Percentiles rank a stretch among this genome's conserved stretches.
Conservation (phyloP, 352 stramenopile species). For the Globisporangium iwayamae region DNA sequence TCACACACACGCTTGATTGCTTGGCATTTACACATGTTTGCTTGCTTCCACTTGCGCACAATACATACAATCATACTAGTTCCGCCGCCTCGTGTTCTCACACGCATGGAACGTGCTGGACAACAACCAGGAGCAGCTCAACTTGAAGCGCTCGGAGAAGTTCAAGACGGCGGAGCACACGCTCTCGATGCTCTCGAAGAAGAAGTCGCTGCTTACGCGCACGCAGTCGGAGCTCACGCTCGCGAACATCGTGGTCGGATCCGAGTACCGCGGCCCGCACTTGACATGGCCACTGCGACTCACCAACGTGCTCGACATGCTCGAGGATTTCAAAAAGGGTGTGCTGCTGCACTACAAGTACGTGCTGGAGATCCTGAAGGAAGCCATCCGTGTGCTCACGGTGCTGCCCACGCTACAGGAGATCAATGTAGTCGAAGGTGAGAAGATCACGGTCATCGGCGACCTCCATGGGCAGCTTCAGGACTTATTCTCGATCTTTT, state of each 20-base stretch:
- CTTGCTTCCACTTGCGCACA: background rate
- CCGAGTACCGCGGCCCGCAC: conserved; percentile 73
- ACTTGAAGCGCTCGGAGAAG: conserved; percentile 83
- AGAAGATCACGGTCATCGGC: conserved; percentile 91
- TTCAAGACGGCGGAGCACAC: conserved; percentile 84
- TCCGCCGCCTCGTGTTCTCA: conserved; percentile 74
- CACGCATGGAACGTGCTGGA: conserved; percentile 89
- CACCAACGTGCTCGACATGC: conserved; percentile 81
- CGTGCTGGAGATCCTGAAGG: conserved; percentile 81
- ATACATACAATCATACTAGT: conserved; percentile 26
- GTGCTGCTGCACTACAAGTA: conserved; percentile 89
- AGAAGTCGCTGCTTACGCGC: conserved; percentile 31
- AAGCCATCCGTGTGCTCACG: conserved; percentile 54
- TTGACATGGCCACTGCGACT: conserved; percentile 84
- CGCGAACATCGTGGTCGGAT: conserved; percentile 40
- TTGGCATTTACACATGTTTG: background rate
- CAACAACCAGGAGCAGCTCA: conserved; percentile 89
- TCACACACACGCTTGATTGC: background rate
- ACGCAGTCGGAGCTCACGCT: conserved; percentile 58
- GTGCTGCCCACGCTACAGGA: conserved; percentile 84
- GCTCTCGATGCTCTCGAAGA: conserved; percentile 68
- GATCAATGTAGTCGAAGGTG: conserved; percentile 74
- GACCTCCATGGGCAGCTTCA: conserved; percentile 94
- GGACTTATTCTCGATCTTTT: conserved; percentile 95
- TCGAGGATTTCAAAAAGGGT: conserved; percentile 90